Evolutionary conservation across 2,329 filamentous ascomycete species (phyloP).

Genomic region (Pseudocercospora fuligena): DNA sequence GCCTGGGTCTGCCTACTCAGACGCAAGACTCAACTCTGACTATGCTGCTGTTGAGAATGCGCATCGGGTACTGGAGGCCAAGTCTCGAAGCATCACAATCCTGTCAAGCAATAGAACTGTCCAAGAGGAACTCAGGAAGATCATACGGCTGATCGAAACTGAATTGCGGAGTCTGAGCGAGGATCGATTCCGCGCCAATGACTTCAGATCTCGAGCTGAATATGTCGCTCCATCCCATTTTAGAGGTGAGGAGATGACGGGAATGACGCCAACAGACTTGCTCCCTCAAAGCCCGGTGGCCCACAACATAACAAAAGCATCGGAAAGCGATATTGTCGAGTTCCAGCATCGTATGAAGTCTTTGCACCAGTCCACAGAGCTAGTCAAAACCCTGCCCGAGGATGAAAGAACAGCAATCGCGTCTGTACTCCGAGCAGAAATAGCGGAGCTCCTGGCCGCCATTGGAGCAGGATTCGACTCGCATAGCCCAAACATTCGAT

Average conservation of each 20-base stretch:
- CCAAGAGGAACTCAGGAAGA: not conserved
- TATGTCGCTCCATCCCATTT: not conserved
- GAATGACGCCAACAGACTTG: not conserved
- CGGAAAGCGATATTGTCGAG: not conserved
- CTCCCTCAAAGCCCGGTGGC: not conserved
- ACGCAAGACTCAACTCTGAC: constrained; percentile 4
- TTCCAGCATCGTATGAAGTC: not conserved
- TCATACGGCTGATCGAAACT: not conserved
- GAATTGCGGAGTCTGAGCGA: not conserved
- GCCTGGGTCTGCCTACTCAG: constrained; percentile 1
- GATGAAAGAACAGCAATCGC: not conserved
- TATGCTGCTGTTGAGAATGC: not conserved
- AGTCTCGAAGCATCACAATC: not conserved
- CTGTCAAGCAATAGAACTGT: not conserved
- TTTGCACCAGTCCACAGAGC: not conserved
- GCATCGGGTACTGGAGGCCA: constrained; percentile 2
- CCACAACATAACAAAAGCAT: not conserved
- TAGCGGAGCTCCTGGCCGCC: not conserved
- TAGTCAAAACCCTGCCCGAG: not conserved
- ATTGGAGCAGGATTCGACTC: not conserved
- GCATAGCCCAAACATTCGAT: not conserved
- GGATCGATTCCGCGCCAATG: constrained; percentile 2
- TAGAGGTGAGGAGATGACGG: not conserved
- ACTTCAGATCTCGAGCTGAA: not conserved
- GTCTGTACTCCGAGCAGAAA: not conserved